A percentile compares a stretch with the other conserved stretches of the same genome.
Evolutionary conservation across 164 flowering plant species (phyloP).

Genomic region (Piper longum): DNA sequence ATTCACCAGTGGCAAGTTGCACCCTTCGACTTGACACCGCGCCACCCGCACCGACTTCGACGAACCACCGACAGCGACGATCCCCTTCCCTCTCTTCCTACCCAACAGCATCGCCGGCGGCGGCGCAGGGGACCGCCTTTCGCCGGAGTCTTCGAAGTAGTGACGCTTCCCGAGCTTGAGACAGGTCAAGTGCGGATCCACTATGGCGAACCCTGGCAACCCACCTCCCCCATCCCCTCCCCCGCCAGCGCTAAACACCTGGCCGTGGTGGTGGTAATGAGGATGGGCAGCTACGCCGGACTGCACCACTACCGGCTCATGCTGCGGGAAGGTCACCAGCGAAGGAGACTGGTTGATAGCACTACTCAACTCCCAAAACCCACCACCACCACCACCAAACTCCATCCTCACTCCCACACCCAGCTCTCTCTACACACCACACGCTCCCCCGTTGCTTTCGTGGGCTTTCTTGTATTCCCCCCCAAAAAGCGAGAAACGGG

Average conservation of each 20-base stretch:
- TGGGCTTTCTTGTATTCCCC: not conserved
- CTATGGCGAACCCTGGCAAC: conserved; percentile 9
- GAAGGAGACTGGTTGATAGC: not conserved
- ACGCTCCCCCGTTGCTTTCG: too few relatives aligned
- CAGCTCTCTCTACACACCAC: not conserved
- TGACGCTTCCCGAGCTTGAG: conserved; percentile 59
- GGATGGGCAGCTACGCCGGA: not conserved
- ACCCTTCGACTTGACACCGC: conserved; percentile 70
- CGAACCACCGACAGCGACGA: not conserved
- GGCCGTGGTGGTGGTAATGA: not conserved
- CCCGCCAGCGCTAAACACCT: conserved; percentile 8
- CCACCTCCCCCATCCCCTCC: conserved; percentile 1
- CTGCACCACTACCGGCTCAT: not conserved
- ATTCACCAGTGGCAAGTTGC: conserved; percentile 30
- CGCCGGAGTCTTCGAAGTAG: conserved; percentile 35
- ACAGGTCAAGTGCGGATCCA: conserved; percentile 48
- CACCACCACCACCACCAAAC: not conserved
- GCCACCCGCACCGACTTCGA: conserved; percentile 14
- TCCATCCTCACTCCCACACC: not conserved
- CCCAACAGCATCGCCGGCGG: conserved; percentile 16
- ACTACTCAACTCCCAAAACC: not conserved
- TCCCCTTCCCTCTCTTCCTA: conserved; percentile 22
- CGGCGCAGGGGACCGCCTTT: conserved; percentile 2
- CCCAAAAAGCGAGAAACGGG: not conserved
- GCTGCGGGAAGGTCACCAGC: not conserved